Base-by-base conservation (phyloP, 768 basidiomycete genomes). In the Phaeolepiota aurea region DNA sequence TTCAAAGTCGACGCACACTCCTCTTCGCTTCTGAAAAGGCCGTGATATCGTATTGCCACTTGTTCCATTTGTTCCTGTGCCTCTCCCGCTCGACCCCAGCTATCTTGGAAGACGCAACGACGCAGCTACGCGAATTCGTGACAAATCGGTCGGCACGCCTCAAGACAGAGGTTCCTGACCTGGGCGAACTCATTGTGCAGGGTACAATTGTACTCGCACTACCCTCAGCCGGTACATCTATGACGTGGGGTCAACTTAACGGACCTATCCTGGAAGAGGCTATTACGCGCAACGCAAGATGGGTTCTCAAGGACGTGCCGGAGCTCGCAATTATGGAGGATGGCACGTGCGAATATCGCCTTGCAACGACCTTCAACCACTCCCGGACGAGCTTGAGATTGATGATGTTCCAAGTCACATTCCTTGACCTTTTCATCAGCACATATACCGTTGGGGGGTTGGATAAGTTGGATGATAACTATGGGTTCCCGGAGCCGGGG, bases 401-500 rank as follows among this genome's bases (percentile, higher is more conserved):
- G 20, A 61, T 68, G 44, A 69, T 69, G 67, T 70, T 69, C 58
- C 68, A 71, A 42, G 54, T 67, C 40, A 61, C 62, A 12, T 71
- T 72, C 57, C 50, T 69, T 21, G 50, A 59, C 37, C 47, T 64
- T 20, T 69, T 71, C 45, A 56, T 65, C 49, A 49, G 53, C 13
- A 61, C 59, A 12, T 67, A 69, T 33, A 55, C 49, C 2, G n/a
- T n/a, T n/a, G 37, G 44, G 1, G 49, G 56, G n/a, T 47, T 63
- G 20, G 37, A 52, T 15, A 50, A 53, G 18, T 48, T 69, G 32
- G 65, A 68, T 47, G 62, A 65, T 42, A 65, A 64, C 45, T 71
- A 71, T 41, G 70, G 68, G 10, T 69, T 70, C 49, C 56, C 64
- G 4, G 62, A 64, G n/a, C n/a, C n/a, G n/a, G n/a, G n/a, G n/a